These are phyloP conservation scores for Peronospora tabacina DNA, from an alignment of 352 stramenopile genomes.

Conservation along the genomic window DNA sequence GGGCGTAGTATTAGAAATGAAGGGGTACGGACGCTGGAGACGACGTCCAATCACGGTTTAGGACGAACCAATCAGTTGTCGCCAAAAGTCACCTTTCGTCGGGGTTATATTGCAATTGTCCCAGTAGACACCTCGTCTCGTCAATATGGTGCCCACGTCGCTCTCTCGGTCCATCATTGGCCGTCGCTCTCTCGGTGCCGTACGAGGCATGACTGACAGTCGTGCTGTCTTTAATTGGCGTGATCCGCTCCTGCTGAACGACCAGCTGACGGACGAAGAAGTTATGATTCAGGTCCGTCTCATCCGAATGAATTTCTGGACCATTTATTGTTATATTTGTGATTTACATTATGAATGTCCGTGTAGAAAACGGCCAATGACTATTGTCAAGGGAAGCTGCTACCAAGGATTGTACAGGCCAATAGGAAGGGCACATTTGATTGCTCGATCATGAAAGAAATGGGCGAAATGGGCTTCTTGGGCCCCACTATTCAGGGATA, in stretches of 20 bases:
- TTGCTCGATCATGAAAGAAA: slow-evolving; percentile 90
- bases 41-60: slow-evolving; percentile 29
- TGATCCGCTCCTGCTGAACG: slow-evolving; percentile 67
- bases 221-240: slow-evolving; percentile 69
- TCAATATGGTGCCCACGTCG: slow-evolving; percentile 26
- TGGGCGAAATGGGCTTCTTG: slow-evolving; percentile 92
- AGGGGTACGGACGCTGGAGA: background rate
- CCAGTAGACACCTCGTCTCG: slow-evolving; percentile 11
- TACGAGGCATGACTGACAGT: slow-evolving; percentile 39
- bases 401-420: slow-evolving; percentile 89
- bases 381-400: slow-evolving; percentile 92
- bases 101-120: slow-evolving; percentile 20
- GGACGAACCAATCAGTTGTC: slow-evolving; percentile 26
- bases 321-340: slow-evolving; percentile 3
- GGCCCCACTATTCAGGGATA: slow-evolving; percentile 93
- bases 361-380: slow-evolving; percentile 83
- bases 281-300: slow-evolving; percentile 78
- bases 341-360: slow-evolving; percentile 3
- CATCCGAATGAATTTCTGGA: background rate
- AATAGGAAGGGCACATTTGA: slow-evolving; percentile 94
- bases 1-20: too few species aligned
- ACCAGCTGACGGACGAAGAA: slow-evolving; percentile 87
- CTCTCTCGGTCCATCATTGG: slow-evolving; percentile 17
- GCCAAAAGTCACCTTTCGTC: background rate
- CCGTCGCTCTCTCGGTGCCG: slow-evolving; percentile 21